phyloP scores from a whole-genome alignment of 1,139 yeast species.

The Nakaseomyces nivariensis region DNA sequence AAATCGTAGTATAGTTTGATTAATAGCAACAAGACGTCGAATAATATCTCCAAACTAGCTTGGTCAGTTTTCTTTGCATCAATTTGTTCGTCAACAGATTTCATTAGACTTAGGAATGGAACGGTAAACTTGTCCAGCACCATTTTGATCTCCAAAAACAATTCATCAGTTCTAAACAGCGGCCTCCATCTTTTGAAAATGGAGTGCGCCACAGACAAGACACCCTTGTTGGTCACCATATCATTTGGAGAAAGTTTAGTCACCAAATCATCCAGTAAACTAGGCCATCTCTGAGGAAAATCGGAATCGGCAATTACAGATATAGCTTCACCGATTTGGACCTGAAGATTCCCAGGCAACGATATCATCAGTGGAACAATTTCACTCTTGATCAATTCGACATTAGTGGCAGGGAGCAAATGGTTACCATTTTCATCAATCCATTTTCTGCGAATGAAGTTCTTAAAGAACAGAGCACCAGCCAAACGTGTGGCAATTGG shows the following conservation, averaged over 20 bases:
- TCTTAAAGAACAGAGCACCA: slow-evolving; percentile 84
- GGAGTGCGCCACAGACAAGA: slow-evolving; percentile 85
- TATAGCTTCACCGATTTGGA: slow-evolving; percentile 89
- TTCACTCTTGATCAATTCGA: slow-evolving; percentile 58
- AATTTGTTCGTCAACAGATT: slow-evolving; percentile 58
- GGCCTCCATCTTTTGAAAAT: slow-evolving; percentile 97
- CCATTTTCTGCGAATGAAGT: slow-evolving; percentile 78
- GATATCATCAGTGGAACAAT: slow-evolving; percentile 76
- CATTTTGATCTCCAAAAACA: slow-evolving; percentile 76
- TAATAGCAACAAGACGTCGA: slow-evolving; percentile 63
- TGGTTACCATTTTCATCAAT: slow-evolving; percentile 81
- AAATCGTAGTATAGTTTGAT: slow-evolving; percentile 82
- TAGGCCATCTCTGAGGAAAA: slow-evolving; percentile 85
- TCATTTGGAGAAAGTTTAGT: slow-evolving; percentile 48
- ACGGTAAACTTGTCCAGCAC: slow-evolving; percentile 78
- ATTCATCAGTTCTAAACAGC: slow-evolving; percentile 78
- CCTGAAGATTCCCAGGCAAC: slow-evolving; percentile 65
- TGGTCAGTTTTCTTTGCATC: slow-evolving; percentile 37
- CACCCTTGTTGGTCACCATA: slow-evolving; percentile 72
- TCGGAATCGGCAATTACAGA: slow-evolving; percentile 92
- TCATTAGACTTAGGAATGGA: slow-evolving; percentile 64
- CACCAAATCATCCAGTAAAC: slow-evolving; percentile 67
- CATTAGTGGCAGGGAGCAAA: slow-evolving; percentile 51
- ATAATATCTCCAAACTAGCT: slow-evolving; percentile 43
- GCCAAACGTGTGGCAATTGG: slow-evolving; percentile 63